Percentiles rank a stretch among this genome's conserved stretches.
These are phyloP conservation scores for Scheffersomyces spartinae DNA, from an alignment of 805 yeast genomes.

Conservation along the genomic window DNA sequence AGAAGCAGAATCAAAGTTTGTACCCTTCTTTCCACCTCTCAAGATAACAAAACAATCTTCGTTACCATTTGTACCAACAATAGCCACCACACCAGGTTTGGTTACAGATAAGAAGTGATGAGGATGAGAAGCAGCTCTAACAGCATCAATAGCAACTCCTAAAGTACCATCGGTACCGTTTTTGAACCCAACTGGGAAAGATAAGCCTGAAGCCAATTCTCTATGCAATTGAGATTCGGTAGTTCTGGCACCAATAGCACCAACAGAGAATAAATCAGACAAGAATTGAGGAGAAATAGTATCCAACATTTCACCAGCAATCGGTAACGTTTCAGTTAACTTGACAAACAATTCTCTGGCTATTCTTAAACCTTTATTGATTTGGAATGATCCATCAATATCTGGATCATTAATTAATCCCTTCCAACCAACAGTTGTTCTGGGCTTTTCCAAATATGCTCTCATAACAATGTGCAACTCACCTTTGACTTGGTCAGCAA, in stretches of 20 bases:
- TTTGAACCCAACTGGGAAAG: conserved; percentile 98
- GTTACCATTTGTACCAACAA: conserved; percentile 92
- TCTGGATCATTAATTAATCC: conserved; percentile 97
- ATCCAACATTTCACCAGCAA: conserved; percentile 96
- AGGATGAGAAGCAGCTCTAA: conserved; percentile 79
- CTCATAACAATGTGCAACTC: conserved; percentile 89
- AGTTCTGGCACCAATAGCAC: conserved; percentile 98
- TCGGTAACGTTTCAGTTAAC: conserved; percentile 71
- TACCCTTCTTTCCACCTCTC: conserved; percentile 92
- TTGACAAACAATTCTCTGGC: conserved; percentile 79
- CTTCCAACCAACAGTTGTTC: conserved; percentile 99
- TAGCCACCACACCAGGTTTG: conserved; percentile 93
- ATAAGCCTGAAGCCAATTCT: conserved; percentile 92
- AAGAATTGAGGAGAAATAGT: conserved; percentile 95
- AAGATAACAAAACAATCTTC: conserved; percentile 86
- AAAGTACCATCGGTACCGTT: conserved; percentile 96
- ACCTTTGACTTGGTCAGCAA: conserved; percentile 57
- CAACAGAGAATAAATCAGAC: conserved; percentile 81
- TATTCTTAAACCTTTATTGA: conserved; percentile 85
- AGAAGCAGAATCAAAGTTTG: conserved; percentile 80
- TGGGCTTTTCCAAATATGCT: conserved; percentile 95
- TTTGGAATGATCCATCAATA: conserved; percentile 82
- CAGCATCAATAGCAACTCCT: conserved; percentile 89
- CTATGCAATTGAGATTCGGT: conserved; percentile 97
- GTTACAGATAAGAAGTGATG: conserved; percentile 98